A percentile compares a stretch with the other conserved stretches of the same genome.
phyloP scores from a whole-genome alignment of 2,329 filamentous ascomycete genomes.

The Aaosphaeria arxii region DNA sequence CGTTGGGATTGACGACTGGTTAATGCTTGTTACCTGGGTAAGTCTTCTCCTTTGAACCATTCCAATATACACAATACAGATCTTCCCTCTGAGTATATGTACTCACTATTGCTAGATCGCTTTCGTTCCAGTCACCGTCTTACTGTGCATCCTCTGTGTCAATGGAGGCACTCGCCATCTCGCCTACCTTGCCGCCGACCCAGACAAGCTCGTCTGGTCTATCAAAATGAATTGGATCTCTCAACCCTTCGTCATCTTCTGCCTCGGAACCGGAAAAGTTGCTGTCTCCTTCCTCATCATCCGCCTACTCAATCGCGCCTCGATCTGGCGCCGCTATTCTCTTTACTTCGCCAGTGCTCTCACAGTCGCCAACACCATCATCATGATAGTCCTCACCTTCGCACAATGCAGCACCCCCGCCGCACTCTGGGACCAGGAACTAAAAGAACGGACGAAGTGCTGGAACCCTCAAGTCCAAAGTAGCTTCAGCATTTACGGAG shows the following conservation, averaged over 20 bases:
- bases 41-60: not conserved
- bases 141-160: constrained; percentile 10
- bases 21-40: constrained; percentile 18
- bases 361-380: constrained; percentile 14
- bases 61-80: not conserved
- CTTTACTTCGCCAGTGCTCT: constrained; percentile 10
- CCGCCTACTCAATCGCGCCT: constrained; percentile 13
- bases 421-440: constrained; percentile 11
- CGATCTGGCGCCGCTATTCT: constrained; percentile 11
- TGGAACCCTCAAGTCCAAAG: constrained; percentile 15
- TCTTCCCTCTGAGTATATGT: not conserved
- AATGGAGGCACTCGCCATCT: constrained; percentile 17
- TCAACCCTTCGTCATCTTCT: constrained; percentile 14
- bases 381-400: constrained; percentile 17
- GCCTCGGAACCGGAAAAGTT: constrained; percentile 14
- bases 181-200: constrained; percentile 11
- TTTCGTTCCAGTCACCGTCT: constrained; percentile 12
- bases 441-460: constrained; percentile 11
- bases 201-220: constrained; percentile 5
- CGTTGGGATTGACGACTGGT: constrained; percentile 18
- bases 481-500: constrained; percentile 15
- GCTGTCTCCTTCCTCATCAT: constrained; percentile 15
- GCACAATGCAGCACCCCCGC: constrained; percentile 14
- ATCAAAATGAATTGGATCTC: constrained; percentile 17
- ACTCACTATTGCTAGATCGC: constrained; percentile 7